Evolutionary conservation across 2,329 filamentous ascomycete genomes (phyloP).

Genomic region (Sporothrix phasma): DNA sequence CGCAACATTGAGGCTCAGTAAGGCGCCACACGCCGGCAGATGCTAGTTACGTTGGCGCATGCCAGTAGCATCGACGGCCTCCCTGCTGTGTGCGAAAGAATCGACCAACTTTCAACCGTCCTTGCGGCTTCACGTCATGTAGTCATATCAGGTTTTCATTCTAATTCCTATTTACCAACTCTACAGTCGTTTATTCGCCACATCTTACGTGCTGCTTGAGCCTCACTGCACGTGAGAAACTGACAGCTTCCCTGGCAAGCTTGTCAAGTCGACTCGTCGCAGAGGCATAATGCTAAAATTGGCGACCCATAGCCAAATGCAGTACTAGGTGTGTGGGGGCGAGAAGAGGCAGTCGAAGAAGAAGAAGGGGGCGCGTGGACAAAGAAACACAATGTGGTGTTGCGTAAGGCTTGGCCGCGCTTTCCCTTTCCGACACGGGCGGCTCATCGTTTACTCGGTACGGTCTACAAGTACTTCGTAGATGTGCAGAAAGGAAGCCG

Average conservation of each 20-base stretch:
- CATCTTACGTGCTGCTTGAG: too few relatives aligned
- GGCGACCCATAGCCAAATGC: not conserved
- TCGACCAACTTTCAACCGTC: not conserved
- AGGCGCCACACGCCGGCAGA: not conserved
- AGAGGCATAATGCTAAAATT: not conserved
- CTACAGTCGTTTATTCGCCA: too few relatives aligned
- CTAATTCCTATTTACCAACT: too few relatives aligned
- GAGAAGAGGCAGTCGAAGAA: not conserved
- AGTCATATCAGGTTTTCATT: too few relatives aligned
- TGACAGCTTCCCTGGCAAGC: too few relatives aligned
- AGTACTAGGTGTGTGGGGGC: too few relatives aligned
- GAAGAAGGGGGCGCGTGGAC: not conserved
- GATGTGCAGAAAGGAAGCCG: not conserved
- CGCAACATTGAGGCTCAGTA: not conserved
- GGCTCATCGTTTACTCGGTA: not conserved
- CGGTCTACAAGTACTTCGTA: too few relatives aligned
- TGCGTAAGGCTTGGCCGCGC: not conserved
- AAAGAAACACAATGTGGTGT: not conserved
- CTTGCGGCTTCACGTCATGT: too few relatives aligned
- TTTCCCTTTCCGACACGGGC: not conserved
- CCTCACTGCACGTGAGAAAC: not conserved
- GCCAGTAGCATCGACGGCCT: not conserved
- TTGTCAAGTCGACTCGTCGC: too few relatives aligned
- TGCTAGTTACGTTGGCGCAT: not conserved
- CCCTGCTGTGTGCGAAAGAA: not conserved